Percentiles rank a stretch among this genome's conserved stretches.
Conservation (phyloP, 371 early-diverging fungal genomes). For the Dipsacomyces acuminosporus region DNA sequence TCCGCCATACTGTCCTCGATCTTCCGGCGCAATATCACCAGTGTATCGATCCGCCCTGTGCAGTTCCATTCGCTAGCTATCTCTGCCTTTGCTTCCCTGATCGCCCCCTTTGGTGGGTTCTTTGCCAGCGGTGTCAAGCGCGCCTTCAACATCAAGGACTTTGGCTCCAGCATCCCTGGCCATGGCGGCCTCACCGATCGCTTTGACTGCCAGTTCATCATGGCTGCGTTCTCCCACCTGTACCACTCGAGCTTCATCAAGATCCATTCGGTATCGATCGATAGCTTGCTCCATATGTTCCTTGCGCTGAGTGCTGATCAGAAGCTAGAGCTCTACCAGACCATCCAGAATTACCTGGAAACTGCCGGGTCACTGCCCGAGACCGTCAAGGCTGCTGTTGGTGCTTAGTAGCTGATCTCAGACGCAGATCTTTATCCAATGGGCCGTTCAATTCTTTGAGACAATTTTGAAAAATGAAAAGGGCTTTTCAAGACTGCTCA, state of each 20-base stretch:
- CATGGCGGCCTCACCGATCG: conserved; percentile 99
- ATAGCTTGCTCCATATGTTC: conserved; percentile 30
- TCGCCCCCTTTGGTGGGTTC: conserved; percentile 99
- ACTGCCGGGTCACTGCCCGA: conserved; percentile 22
- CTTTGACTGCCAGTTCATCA: conserved; percentile 97
- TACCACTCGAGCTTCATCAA: conserved; percentile 88
- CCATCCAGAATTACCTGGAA: conserved; percentile 38
- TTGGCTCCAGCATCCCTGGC: conserved; percentile 96
- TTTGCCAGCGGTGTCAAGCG: conserved; percentile 98
- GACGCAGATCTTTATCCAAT: too few species aligned
- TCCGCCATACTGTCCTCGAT: conserved; percentile 40
- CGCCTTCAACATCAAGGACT: conserved; percentile 98
- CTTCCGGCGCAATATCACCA: conserved; percentile 5
- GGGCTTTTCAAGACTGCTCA: too few species aligned
- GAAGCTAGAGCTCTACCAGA: conserved; percentile 36
- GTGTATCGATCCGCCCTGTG: conserved; percentile 65
- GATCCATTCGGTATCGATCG: conserved; percentile 45
- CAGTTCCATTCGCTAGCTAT: conserved; percentile 87
- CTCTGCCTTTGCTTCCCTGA: conserved; percentile 91
- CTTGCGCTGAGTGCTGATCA: conserved; percentile 20
- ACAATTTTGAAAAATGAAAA: too few species aligned
- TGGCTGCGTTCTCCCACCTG: conserved; percentile 92
- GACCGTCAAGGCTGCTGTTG: conserved; percentile 7
- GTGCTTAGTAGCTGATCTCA: not conserved
- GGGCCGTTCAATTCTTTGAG: too few species aligned